Evolutionary conservation across 2,329 filamentous ascomycete genomes (phyloP).

Genomic region (Colletotrichum theobromicola): DNA sequence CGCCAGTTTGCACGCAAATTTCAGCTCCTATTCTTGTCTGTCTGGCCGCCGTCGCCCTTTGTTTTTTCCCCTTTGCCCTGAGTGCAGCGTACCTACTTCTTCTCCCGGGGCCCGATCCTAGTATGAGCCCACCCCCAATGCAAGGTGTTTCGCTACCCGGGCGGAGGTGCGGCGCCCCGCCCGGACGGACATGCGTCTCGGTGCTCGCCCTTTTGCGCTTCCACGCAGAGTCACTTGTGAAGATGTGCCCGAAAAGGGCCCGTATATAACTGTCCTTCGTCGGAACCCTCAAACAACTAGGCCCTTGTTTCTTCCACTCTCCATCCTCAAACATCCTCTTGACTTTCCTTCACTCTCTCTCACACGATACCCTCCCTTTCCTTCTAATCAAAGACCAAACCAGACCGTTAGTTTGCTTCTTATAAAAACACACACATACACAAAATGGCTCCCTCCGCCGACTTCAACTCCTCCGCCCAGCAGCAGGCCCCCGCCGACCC

Average conservation of each 20-base stretch:
- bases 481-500: conserved; percentile 29
- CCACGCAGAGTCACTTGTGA: not conserved
- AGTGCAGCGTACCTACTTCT: not conserved
- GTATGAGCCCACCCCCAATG: conserved; percentile 8
- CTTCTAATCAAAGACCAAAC: not conserved
- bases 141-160: conserved; percentile 15
- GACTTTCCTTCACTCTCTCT: not conserved
- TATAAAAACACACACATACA: conserved; percentile 16
- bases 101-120: conserved; percentile 9
- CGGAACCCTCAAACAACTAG: not conserved
- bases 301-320: fast-evolving
- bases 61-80: no score
- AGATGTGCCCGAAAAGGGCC: not conserved
- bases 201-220: not conserved
- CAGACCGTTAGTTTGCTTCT: not conserved
- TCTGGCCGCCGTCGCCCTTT: not conserved
- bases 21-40: not conserved
- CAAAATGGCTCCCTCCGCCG: conserved; percentile 33
- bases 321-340: not conserved
- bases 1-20: not conserved
- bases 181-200: conserved; percentile 19
- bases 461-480: conserved; percentile 7
- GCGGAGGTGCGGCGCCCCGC: conserved; percentile 16
- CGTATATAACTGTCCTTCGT: conserved; percentile 13
- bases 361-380: not conserved